phyloP scores from a whole-genome alignment of 345 rosid genomes.

The Eutrema japonicum region DNA sequence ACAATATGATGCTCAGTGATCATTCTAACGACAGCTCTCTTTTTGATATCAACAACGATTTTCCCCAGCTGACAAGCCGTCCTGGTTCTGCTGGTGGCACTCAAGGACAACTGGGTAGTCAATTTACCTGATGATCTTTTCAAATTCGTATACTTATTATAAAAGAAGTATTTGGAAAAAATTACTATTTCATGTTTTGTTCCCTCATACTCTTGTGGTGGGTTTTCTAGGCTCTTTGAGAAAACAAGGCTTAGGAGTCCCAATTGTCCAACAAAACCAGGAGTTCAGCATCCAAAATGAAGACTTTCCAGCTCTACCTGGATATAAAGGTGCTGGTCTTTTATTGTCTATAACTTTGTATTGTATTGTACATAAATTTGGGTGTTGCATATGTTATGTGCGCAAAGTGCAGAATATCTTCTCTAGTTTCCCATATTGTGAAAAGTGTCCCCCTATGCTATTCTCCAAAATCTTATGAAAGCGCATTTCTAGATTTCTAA shows the following conservation, averaged over 20 bases:
- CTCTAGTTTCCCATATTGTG: constrained; percentile 7
- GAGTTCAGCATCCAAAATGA: constrained; percentile 99
- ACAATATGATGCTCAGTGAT: constrained; percentile 78
- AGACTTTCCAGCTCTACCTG: constrained; percentile 99
- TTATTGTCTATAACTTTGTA: constrained; percentile 21
- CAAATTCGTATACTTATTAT: constrained; percentile 23
- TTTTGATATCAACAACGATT: constrained; percentile 91
- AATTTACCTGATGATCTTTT: constrained; percentile 14
- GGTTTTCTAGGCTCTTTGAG: constrained; percentile 73
- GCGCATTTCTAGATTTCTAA: neutral
- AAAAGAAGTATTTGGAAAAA: neutral
- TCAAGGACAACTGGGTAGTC: constrained; percentile 93
- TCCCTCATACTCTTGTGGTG: constrained; percentile 41
- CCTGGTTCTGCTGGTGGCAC: constrained; percentile 97
- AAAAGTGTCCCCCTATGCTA: neutral
- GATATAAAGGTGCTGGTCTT: constrained; percentile 80
- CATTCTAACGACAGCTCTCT: constrained; percentile 84
- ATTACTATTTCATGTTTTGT: constrained; percentile 21
- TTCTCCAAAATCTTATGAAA: constrained; percentile 5
- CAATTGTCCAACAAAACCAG: constrained; percentile 94
- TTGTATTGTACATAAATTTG: constrained; percentile 20
- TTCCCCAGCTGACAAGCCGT: constrained; percentile 90
- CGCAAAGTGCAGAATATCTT: neutral
- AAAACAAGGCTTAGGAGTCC: constrained; percentile 87
- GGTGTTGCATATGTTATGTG: constrained; percentile 19